Conservation (phyloP, 2,329 filamentous ascomycete genomes). For the Aschersonia sp. region DNA sequence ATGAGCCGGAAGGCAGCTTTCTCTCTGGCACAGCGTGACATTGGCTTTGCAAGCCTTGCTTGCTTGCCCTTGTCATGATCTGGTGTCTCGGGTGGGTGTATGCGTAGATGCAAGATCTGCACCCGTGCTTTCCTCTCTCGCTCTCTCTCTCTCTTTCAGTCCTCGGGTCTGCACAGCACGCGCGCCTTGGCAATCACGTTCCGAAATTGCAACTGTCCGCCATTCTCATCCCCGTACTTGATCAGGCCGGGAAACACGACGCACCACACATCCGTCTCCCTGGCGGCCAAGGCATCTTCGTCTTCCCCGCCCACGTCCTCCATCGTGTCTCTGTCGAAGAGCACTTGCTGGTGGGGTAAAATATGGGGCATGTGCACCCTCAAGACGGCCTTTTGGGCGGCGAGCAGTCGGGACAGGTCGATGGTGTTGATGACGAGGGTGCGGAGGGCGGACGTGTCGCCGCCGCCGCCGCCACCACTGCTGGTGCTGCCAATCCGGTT, state of each 20-base stretch:
- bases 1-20: too few relatives aligned
- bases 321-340: slow-evolving; percentile 47
- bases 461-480: slow-evolving; percentile 14
- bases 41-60: too few relatives aligned
- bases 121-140: too few relatives aligned
- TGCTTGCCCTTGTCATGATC: too few relatives aligned
- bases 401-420: slow-evolving; percentile 40
- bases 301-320: slow-evolving; percentile 51
- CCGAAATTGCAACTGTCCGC: slow-evolving; percentile 41
- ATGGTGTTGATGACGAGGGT: slow-evolving; percentile 37
- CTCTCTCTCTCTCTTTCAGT: slow-evolving; percentile 1
- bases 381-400: slow-evolving; percentile 44
- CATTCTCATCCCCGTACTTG: slow-evolving; percentile 51
- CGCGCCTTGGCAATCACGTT: slow-evolving; percentile 54
- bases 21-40: too few relatives aligned
- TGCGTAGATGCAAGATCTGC: too few relatives aligned
- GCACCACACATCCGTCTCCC: slow-evolving; percentile 37
- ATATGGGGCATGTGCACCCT: slow-evolving; percentile 39
- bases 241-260: slow-evolving; percentile 50
- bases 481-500: too few relatives aligned
- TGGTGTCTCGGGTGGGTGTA: too few relatives aligned
- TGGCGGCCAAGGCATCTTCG: slow-evolving; percentile 34
- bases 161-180: slow-evolving; percentile 41
- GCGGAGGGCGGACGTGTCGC: slow-evolving; percentile 36
- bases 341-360: slow-evolving; percentile 33